phyloP scores from a whole-genome alignment of 2,329 filamentous ascomycete species.

The Fusarium goolgardi region DNA sequence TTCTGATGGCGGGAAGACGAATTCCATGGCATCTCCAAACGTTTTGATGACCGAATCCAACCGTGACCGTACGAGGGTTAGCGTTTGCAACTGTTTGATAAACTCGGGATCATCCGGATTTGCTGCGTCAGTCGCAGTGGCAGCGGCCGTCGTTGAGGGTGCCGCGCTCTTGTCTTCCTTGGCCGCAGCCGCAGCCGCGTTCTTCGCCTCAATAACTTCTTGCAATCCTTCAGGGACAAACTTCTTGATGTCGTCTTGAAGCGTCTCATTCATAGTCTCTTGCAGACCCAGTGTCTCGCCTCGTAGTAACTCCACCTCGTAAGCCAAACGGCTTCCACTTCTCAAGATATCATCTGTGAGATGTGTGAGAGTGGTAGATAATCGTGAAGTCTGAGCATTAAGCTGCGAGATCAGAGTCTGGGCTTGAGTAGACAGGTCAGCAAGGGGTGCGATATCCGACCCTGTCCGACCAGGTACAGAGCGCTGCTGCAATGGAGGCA shows the following conservation, averaged over 20 bases:
- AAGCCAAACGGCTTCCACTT: constrained; percentile 87
- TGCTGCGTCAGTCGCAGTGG: constrained; percentile 9
- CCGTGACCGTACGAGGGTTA: constrained; percentile 84
- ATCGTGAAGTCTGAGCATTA: constrained; percentile 85
- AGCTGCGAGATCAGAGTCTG: constrained; percentile 88
- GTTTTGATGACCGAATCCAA: constrained; percentile 89
- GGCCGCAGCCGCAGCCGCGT: constrained; percentile 23
- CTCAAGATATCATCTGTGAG: constrained; percentile 95
- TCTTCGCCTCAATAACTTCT: constrained; percentile 46
- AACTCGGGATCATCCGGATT: constrained; percentile 68
- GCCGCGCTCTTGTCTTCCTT: constrained; percentile 38
- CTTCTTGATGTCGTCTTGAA: constrained; percentile 77
- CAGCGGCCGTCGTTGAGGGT: constrained; percentile 40
- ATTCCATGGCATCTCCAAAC: constrained; percentile 96
- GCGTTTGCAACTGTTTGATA: constrained; percentile 81
- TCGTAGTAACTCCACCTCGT: constrained; percentile 93
- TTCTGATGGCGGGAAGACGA: constrained; percentile 90
- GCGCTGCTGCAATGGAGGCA: constrained; percentile 73
- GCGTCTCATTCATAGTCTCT: constrained; percentile 78
- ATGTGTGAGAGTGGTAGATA: constrained; percentile 84
- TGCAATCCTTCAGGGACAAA: constrained; percentile 71
- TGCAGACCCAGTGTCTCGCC: constrained; percentile 86
- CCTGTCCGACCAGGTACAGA: constrained; percentile 43
- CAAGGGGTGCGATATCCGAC: constrained; percentile 66
- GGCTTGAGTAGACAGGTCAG: constrained; percentile 83